A percentile compares a stretch with the other conserved stretches of the same genome.
Conservation (phyloP, 331 rosid genomes). For the Rosa hybrid region DNA sequence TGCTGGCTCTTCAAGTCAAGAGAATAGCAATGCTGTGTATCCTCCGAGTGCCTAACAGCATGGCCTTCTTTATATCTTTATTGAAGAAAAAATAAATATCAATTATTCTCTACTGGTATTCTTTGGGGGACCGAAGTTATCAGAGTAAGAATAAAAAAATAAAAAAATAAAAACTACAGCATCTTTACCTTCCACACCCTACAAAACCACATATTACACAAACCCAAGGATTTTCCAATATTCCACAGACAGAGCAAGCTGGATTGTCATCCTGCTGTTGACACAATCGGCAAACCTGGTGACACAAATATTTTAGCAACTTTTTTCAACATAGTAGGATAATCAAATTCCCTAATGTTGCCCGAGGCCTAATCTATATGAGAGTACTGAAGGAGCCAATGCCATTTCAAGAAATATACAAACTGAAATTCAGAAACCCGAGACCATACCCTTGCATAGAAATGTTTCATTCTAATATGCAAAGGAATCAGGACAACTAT, state of each 20-base stretch:
- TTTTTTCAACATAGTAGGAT: slow-evolving; percentile 20
- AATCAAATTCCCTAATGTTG: not conserved
- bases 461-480: not conserved
- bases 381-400: not conserved
- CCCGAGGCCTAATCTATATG: not conserved
- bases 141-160: slow-evolving; percentile 3
- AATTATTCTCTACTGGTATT: not conserved
- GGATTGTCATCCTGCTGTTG: slow-evolving; percentile 86
- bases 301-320: slow-evolving; percentile 33
- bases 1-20: slow-evolving; percentile 85
- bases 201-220: slow-evolving; percentile 93
- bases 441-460: not conserved
- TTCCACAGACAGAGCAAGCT: slow-evolving; percentile 78
- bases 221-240: slow-evolving; percentile 79
- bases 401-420: not conserved
- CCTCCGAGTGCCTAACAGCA: slow-evolving; percentile 84
- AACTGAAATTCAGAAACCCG: not conserved
- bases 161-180: not conserved
- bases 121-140: slow-evolving; percentile 20
- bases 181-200: slow-evolving; percentile 90
- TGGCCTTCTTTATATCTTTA: slow-evolving; percentile 88
- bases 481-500: not conserved
- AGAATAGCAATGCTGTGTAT: slow-evolving; percentile 87
- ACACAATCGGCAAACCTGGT: slow-evolving; percentile 82
- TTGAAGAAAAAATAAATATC: slow-evolving; percentile 8